Percentiles rank a stretch among this genome's conserved stretches.
Conservation (phyloP, 306 rosid genomes). For the Rubus idaeus region DNA sequence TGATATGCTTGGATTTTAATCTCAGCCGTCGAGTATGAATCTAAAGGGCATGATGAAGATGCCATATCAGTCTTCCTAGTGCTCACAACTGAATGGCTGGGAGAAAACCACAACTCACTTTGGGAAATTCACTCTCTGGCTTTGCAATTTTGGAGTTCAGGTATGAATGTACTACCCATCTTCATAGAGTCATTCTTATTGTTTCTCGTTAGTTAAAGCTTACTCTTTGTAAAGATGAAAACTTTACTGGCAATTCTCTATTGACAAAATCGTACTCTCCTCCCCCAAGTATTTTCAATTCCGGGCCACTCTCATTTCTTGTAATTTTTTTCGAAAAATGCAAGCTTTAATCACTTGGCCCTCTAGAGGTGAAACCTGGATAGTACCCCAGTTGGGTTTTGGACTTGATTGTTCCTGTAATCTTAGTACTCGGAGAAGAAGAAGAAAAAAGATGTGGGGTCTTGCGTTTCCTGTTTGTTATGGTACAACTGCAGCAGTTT, state of each 20-base stretch:
- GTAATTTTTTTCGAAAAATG: slow-evolving; percentile 24
- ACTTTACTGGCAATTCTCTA: slow-evolving; percentile 1
- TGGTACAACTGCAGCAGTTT: slow-evolving; percentile 24
- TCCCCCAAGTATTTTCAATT: background rate
- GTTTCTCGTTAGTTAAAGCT: background rate
- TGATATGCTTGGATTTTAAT: too few species aligned
- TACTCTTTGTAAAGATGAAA: slow-evolving; percentile 14
- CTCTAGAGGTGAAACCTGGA: slow-evolving; percentile 32
- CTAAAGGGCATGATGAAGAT: too few species aligned
- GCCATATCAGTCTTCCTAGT: too few species aligned
- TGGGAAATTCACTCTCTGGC: background rate
- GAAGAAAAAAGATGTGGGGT: slow-evolving; percentile 38
- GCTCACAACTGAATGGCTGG: too few species aligned
- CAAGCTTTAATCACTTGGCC: slow-evolving; percentile 46
- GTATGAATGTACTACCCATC: slow-evolving; percentile 28
- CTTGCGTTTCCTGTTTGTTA: slow-evolving; percentile 39
- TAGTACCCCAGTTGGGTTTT: slow-evolving; percentile 33
- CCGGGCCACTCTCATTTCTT: slow-evolving; percentile 1
- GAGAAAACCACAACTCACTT: background rate
- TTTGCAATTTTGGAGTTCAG: slow-evolving; percentile 24
- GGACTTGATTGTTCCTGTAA: slow-evolving; percentile 35
- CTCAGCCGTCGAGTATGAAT: too few species aligned
- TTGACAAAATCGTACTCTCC: background rate
- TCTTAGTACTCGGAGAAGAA: slow-evolving; percentile 27
- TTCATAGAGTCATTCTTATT: background rate